Conservation (phyloP, 2,329 filamentous ascomycete species). For the Penicillium frequentans region DNA sequence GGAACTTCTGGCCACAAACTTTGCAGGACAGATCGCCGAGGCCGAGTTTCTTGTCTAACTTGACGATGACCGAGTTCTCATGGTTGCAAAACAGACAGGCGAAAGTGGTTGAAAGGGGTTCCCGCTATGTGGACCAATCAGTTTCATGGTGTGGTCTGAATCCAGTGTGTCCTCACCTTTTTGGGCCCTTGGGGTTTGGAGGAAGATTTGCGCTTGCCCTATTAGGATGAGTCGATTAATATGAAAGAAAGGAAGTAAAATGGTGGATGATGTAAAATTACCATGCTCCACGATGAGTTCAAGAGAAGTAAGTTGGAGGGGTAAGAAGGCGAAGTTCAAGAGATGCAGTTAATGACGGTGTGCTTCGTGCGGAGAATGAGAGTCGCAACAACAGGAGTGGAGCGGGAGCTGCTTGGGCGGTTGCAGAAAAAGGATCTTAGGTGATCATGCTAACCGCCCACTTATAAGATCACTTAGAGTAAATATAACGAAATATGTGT, state of each 20-base stretch:
- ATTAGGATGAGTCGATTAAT: neutral
- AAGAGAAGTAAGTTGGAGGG: too few relatives aligned
- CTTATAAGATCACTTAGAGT: neutral
- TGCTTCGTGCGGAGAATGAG: constrained; percentile 20
- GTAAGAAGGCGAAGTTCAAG: neutral
- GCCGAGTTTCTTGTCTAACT: constrained; percentile 89
- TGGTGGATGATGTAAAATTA: neutral
- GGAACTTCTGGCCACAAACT: constrained; percentile 89
- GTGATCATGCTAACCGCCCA: neutral
- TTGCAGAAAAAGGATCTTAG: neutral
- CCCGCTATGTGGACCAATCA: constrained; percentile 33
- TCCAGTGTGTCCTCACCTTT: constrained; percentile 58
- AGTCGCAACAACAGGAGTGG: neutral
- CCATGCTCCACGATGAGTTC: neutral
- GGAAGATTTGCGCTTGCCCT: constrained; percentile 92
- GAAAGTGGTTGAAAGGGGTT: constrained; percentile 69
- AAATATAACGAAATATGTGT: neutral
- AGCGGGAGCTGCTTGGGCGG: neutral
- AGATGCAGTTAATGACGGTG: constrained; percentile 9
- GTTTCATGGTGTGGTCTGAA: neutral
- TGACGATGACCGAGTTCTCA: constrained; percentile 86
- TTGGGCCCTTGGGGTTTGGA: constrained; percentile 78
- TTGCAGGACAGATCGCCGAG: constrained; percentile 86
- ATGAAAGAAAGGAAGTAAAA: too few relatives aligned
- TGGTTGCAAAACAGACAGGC: constrained; percentile 98